A percentile compares a stretch with the other conserved stretches of the same genome.
These are phyloP conservation scores for Bryum argenteum DNA, from an alignment of 225 moss, liverwort and hornwort species.

Conservation along the genomic window DNA sequence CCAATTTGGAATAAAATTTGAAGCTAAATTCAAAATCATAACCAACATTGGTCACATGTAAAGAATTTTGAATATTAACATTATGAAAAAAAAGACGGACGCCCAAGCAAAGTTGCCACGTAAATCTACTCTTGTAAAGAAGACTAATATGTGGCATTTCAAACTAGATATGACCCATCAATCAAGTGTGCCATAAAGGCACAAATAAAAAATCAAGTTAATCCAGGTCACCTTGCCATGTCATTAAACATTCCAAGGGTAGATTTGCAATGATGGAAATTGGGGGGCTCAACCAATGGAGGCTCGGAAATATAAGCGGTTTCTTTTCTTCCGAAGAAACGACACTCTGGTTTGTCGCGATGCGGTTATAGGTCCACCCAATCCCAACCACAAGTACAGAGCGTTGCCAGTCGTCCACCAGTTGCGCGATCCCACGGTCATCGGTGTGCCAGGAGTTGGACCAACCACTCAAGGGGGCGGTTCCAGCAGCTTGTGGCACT, in stretches of 20 bases:
- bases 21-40: no score
- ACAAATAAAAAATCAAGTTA: no score
- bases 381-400: constrained; percentile 17
- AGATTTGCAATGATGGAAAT: neutral
- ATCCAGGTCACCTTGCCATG: no score
- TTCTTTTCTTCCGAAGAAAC: neutral
- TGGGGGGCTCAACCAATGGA: neutral
- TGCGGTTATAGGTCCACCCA: neutral
- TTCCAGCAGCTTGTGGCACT: constrained; percentile 17
- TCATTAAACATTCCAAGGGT: neutral
- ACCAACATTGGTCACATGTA: no score
- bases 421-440: constrained; percentile 23
- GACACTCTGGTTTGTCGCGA: neutral
- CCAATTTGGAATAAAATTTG: no score
- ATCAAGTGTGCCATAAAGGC: no score
- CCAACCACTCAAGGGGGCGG: neutral
- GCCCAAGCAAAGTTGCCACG: no score
- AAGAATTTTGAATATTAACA: no score
- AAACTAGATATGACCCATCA: no score
- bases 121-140: no score
- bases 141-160: no score
- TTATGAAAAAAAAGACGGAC: no score
- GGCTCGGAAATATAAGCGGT: neutral
- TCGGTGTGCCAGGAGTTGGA: neutral
- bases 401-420: neutral